A percentile compares a stretch with the other conserved stretches of the same genome.
These are phyloP conservation scores for Fusarium dlaminii DNA, from an alignment of 2,329 filamentous ascomycete species.

Conservation along the genomic window DNA sequence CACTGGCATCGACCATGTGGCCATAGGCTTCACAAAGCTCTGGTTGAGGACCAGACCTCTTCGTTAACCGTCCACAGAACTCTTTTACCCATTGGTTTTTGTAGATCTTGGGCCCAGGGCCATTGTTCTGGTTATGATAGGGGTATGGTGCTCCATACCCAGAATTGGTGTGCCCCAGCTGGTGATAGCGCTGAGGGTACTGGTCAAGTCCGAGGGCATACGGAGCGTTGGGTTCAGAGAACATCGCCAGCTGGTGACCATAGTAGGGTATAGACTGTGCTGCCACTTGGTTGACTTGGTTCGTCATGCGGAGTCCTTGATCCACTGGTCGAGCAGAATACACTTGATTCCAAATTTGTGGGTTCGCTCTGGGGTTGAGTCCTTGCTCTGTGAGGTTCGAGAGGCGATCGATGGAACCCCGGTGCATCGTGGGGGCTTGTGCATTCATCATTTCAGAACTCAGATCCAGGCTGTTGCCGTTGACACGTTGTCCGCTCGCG, in stretches of 20 bases:
- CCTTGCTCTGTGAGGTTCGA: slow-evolving; percentile 46
- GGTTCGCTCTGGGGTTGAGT: slow-evolving; percentile 41
- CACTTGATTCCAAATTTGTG: slow-evolving; percentile 52
- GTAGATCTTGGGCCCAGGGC: slow-evolving; percentile 38
- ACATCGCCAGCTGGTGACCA: slow-evolving; percentile 42
- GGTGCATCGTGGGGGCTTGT: slow-evolving; percentile 45
- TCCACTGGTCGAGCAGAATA: slow-evolving; percentile 48
- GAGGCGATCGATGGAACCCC: slow-evolving; percentile 52
- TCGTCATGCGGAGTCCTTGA: slow-evolving; percentile 50
- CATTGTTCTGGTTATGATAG: slow-evolving; percentile 65
- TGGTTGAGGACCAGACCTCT: slow-evolving; percentile 74
- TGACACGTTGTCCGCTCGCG: slow-evolving; percentile 34
- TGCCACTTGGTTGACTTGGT: slow-evolving; percentile 39
- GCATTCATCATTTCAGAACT: slow-evolving; percentile 45
- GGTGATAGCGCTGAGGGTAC: slow-evolving; percentile 49
- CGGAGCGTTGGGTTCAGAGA: slow-evolving; percentile 44
- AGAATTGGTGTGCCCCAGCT: slow-evolving; percentile 40
- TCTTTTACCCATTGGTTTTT: slow-evolving; percentile 44
- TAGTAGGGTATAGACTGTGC: slow-evolving; percentile 47
- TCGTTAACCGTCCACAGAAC: slow-evolving; percentile 45
- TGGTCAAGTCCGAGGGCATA: slow-evolving; percentile 51
- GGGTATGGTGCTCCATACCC: slow-evolving; percentile 43
- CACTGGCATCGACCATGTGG: slow-evolving; percentile 92
- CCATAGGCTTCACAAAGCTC: slow-evolving; percentile 90
- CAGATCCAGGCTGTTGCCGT: slow-evolving; percentile 31